Evolutionary conservation across 768 basidiomycete species (phyloP).

Genomic region (Lentinula aciculospora): DNA sequence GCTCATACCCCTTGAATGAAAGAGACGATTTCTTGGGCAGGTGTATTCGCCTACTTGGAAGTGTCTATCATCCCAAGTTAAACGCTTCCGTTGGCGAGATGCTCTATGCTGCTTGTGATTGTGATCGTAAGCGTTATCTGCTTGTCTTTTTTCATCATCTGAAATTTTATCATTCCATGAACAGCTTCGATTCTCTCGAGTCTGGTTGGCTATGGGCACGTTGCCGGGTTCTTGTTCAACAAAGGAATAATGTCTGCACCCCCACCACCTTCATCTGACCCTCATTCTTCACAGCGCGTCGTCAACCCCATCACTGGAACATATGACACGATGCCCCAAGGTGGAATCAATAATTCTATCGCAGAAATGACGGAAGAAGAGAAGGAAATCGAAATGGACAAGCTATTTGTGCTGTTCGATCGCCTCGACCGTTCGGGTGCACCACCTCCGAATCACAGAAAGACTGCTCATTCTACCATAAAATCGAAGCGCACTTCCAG

Average conservation of each 20-base stretch:
- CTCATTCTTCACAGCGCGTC: conserved; percentile 14
- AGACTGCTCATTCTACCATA: background rate
- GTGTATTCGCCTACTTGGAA: conserved; percentile 69
- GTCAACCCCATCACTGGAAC: conserved; percentile 91
- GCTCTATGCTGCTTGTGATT: conserved; percentile 78
- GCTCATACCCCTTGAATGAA: conserved; percentile 67
- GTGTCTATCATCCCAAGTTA: conserved; percentile 66
- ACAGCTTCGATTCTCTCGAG: conserved; percentile 63
- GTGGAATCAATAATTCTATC: conserved; percentile 26
- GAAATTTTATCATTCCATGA: background rate
- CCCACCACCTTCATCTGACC: conserved; percentile 26
- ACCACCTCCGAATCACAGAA: conserved; percentile 53
- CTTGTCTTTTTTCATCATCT: background rate
- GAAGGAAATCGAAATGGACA: conserved; percentile 91
- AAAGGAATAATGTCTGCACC: conserved; percentile 77
- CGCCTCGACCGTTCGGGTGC: conserved; percentile 76
- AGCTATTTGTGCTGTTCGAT: conserved; percentile 87
- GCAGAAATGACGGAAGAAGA: conserved; percentile 89
- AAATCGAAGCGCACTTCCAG: background rate
- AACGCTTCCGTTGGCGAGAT: conserved; percentile 83
- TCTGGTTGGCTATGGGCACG: conserved; percentile 14
- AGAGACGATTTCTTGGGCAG: conserved; percentile 74
- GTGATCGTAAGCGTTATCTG: conserved; percentile 31
- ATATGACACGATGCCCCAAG: conserved; percentile 22
- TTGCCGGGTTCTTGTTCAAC: conserved; percentile 77